phyloP scores from a whole-genome alignment of 345 rosid species.

The Arabidopsis thaliana region DNA sequence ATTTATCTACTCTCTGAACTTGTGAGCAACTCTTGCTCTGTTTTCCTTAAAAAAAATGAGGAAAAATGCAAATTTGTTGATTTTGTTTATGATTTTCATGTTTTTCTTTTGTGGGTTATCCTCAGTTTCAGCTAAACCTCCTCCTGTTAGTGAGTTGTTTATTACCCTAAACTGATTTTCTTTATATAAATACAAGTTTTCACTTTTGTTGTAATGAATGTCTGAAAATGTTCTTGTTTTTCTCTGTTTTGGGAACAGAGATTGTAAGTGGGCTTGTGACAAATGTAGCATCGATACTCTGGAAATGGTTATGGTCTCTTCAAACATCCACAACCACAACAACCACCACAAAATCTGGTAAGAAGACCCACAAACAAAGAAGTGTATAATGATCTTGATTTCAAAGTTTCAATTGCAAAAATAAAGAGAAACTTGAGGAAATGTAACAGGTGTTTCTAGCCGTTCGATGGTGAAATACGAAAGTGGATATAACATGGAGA shows the following conservation, averaged over 20 bases:
- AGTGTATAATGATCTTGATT: slow-evolving; percentile 15
- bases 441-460: slow-evolving; percentile 65
- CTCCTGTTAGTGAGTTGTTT: slow-evolving; percentile 74
- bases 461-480: slow-evolving; percentile 96
- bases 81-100: slow-evolving; percentile 50
- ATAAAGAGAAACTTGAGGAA: background rate
- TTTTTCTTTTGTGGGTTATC: slow-evolving; percentile 61
- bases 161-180: background rate
- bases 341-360: slow-evolving; percentile 70
- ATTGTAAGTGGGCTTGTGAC: slow-evolving; percentile 76
- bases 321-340: slow-evolving; percentile 64
- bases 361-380: background rate
- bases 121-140: slow-evolving; percentile 80
- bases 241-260: slow-evolving; percentile 52
- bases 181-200: background rate
- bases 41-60: slow-evolving; percentile 11
- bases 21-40: slow-evolving; percentile 30
- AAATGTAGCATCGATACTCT: slow-evolving; percentile 73
- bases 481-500: slow-evolving; percentile 91
- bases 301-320: slow-evolving; percentile 94
- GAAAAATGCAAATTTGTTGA: slow-evolving; percentile 25
- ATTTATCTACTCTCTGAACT: background rate
- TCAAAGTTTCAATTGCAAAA: slow-evolving; percentile 19
- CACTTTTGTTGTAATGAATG: background rate
- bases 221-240: slow-evolving; percentile 9